Evolutionary conservation across 352 stramenopile species (phyloP), one percentile per base, ranked within the genome.

Genomic region (Globisporangium radiosum): DNA sequence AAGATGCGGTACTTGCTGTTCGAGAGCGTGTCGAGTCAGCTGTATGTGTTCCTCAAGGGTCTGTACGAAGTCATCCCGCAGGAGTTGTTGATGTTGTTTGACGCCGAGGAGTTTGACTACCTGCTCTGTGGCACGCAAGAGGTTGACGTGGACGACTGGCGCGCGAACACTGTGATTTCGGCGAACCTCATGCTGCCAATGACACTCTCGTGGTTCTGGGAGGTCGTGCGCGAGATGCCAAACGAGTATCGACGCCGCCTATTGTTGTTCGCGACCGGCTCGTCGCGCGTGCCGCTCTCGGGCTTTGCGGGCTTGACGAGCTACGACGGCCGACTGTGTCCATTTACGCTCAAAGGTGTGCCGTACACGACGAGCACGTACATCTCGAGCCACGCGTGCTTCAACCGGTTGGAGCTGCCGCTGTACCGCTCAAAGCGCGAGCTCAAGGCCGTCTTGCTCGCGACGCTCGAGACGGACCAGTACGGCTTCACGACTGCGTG

Each of bases 61-160:
- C 87, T 99, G 61, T 98, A 97, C 66, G 90, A 98, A 56, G 85
- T 98, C 13, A 78, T 98, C 52, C 96, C 96, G 3, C 76, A 91
- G 47, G 73, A 94, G 5, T 65, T 98, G 7, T 68, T 98, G 10
- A 86, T 94, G 17, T 68, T 98, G 5, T 98, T 99, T 70, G 95
- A 98, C 60, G 95, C 95, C 38, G 91, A 98, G 65, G 94, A 98
- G 43, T 11, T 48, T 5, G 9, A n/a, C 43, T 48, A 6, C 69
- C 54, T 99, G 2, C 83, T 98, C 57, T 97, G 92, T 56, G 95
- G 94, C 17, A 74, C 97, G 38, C 89, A 96, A 10, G 57, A 49
- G 57, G 57, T 62, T n/a, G 40, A 62, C 4, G 43, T 48, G 1
- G 14, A 14, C 43, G 43, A 48, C 43, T 48, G 43, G 43, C 9